phyloP scores from a whole-genome alignment of 2,329 filamentous ascomycete species.

The Alternaria sp. region DNA sequence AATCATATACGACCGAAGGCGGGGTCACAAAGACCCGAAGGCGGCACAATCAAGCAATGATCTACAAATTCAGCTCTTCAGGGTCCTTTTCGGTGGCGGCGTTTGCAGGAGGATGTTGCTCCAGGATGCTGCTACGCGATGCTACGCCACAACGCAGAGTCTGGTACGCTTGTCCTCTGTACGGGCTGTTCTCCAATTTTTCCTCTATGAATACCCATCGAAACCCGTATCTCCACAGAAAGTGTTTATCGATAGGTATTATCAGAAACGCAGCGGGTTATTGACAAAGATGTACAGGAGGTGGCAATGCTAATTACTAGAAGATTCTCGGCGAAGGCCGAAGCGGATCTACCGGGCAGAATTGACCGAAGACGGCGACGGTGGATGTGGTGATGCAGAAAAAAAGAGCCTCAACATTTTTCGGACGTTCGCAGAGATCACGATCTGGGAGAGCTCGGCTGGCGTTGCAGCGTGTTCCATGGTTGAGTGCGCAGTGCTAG shows the following conservation, averaged over 20 bases:
- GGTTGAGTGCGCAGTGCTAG: conserved; percentile 12
- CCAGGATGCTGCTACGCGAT: conserved; percentile 25
- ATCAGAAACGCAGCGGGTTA: conserved; percentile 3
- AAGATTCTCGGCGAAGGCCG: conserved; percentile 16
- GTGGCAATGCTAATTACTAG: conserved; percentile 25
- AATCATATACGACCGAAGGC: conserved; percentile 4
- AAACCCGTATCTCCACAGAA: conserved; percentile 25
- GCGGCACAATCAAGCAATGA: conserved; percentile 20
- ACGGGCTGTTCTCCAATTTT: conserved; percentile 21
- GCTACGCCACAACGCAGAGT: conserved; percentile 24
- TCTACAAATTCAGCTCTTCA: conserved; percentile 28
- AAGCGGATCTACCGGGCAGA: conserved; percentile 4
- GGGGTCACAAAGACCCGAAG: conserved; percentile 6
- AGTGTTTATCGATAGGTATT: conserved; percentile 17
- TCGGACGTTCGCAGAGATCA: conserved; percentile 15
- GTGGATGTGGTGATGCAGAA: not conserved
- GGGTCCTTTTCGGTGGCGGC: conserved; percentile 22
- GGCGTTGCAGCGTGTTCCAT: conserved; percentile 20
- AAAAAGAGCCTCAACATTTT: conserved; percentile 18
- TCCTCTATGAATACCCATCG: conserved; percentile 27
- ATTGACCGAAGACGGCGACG: conserved; percentile 1
- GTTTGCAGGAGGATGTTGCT: conserved; percentile 28
- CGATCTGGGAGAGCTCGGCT: conserved; percentile 9
- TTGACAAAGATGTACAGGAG: conserved; percentile 27
- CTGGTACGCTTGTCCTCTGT: conserved; percentile 9